These are phyloP conservation scores for Ogataea dorogensis DNA, from an alignment of 805 yeast genomes.

Conservation along the genomic window DNA sequence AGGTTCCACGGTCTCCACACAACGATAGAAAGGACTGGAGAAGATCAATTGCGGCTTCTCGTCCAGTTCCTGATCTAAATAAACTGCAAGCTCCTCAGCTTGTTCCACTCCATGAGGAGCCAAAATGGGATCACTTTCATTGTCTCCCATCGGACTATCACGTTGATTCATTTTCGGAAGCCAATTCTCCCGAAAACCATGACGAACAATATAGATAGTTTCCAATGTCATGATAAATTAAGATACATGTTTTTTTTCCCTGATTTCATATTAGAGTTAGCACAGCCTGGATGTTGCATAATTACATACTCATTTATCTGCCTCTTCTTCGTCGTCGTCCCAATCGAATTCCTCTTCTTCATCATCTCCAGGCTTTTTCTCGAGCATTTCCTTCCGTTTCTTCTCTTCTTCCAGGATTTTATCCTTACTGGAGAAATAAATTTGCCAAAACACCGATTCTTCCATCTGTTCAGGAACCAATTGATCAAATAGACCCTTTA, in stretches of 20 bases:
- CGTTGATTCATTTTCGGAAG: constrained; percentile 78
- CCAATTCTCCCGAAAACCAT: constrained; percentile 92
- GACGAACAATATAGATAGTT: constrained; percentile 72
- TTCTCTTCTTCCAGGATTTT: constrained; percentile 60
- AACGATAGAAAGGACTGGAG: constrained; percentile 85
- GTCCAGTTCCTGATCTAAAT: constrained; percentile 40
- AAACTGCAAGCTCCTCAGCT: constrained; percentile 74
- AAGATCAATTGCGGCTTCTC: constrained; percentile 72
- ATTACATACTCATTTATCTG: constrained; percentile 18
- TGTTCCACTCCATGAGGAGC: constrained; percentile 88
- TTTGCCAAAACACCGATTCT: constrained; percentile 70
- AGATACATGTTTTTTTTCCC: neutral
- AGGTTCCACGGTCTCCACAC: constrained; percentile 79
- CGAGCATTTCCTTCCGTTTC: constrained; percentile 61
- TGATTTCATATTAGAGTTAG: neutral
- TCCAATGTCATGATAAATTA: constrained; percentile 42
- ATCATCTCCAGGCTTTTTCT: constrained; percentile 36
- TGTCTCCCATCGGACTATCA: constrained; percentile 83
- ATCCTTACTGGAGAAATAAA: constrained; percentile 56
- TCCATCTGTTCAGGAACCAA: constrained; percentile 63
- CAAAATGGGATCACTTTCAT: constrained; percentile 79
- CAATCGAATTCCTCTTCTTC: constrained; percentile 50
- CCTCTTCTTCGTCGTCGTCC: constrained; percentile 53
- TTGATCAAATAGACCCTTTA: constrained; percentile 53
- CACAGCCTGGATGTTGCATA: neutral